These are phyloP conservation scores for Alternaria sp. DNA, from an alignment of 2,329 filamentous ascomycete species.

Conservation along the genomic window DNA sequence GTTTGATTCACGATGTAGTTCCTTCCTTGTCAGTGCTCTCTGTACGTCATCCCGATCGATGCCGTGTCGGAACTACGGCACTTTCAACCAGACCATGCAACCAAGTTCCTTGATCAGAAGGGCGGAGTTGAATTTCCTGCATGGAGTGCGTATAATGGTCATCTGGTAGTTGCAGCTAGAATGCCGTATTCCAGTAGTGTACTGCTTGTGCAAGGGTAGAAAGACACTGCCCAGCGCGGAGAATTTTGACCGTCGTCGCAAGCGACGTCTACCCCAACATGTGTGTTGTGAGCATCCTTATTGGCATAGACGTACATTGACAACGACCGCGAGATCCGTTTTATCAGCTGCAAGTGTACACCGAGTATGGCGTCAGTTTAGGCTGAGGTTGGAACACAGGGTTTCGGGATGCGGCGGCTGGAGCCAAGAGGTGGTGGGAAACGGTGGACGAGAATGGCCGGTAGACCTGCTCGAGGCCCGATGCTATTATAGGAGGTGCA, in stretches of 20 bases:
- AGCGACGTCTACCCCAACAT: background rate
- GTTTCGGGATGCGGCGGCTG: background rate
- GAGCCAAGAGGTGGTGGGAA: background rate
- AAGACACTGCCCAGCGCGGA: background rate
- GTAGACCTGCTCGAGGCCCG: background rate
- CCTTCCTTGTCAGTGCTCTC: background rate
- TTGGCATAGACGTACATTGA: background rate
- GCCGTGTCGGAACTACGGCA: background rate
- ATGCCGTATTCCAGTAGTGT: background rate
- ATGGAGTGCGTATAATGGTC: background rate
- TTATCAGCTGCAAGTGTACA: background rate
- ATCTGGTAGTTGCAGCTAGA: background rate
- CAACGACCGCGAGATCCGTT: background rate
- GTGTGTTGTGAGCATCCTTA: background rate
- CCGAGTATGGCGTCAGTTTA: background rate
- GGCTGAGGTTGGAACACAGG: background rate
- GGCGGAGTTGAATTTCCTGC: background rate
- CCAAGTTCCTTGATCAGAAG: background rate
- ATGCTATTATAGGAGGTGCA: background rate
- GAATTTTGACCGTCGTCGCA: background rate
- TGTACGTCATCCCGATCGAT: background rate
- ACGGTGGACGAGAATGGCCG: background rate
- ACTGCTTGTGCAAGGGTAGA: background rate
- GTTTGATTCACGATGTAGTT: background rate
- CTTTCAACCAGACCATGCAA: background rate